Evolutionary conservation across 352 stramenopile species (phyloP).

Genomic region (Phytopythium sindhum): DNA sequence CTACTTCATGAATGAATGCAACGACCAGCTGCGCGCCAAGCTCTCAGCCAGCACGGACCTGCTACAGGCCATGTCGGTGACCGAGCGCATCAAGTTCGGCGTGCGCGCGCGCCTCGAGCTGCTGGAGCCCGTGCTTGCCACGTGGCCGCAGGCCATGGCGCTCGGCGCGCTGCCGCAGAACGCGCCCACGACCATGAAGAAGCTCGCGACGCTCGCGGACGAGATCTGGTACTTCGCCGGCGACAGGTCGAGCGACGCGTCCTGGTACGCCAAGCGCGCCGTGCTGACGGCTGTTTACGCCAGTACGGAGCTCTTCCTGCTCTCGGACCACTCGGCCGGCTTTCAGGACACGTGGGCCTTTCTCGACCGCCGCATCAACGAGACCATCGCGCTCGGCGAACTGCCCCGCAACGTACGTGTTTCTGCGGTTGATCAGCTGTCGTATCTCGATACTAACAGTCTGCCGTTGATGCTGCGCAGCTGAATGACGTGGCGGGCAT

Average conservation of each 20-base stretch:
- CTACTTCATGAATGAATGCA: slow-evolving; percentile 82
- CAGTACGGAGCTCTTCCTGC: slow-evolving; percentile 82
- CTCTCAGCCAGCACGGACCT: slow-evolving; percentile 55
- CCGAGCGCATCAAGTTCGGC: slow-evolving; percentile 82
- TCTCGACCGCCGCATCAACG: slow-evolving; percentile 76
- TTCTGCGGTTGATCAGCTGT: background rate
- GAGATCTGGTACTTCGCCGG: slow-evolving; percentile 89
- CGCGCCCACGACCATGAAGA: slow-evolving; percentile 63
- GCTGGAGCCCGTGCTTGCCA: slow-evolving; percentile 48
- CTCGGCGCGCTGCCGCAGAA: slow-evolving; percentile 74
- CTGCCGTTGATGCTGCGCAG: slow-evolving; percentile 18
- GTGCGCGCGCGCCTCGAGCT: slow-evolving; percentile 68
- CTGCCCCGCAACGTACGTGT: slow-evolving; percentile 72
- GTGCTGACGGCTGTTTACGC: slow-evolving; percentile 76
- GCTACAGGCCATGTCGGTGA: slow-evolving; percentile 62
- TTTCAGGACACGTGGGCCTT: slow-evolving; percentile 83
- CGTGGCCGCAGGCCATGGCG: slow-evolving; percentile 81
- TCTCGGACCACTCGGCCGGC: slow-evolving; percentile 71
- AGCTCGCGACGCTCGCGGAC: slow-evolving; percentile 65
- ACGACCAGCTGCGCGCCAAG: slow-evolving; percentile 51
- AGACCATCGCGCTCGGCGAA: slow-evolving; percentile 79
- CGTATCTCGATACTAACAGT: background rate
- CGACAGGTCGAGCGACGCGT: slow-evolving; percentile 79
- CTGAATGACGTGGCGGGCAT: slow-evolving; percentile 71
- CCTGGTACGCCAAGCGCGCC: slow-evolving; percentile 85